Evolutionary conservation across 768 basidiomycete species (phyloP).

Genomic region (Austroboletus eburneus): DNA sequence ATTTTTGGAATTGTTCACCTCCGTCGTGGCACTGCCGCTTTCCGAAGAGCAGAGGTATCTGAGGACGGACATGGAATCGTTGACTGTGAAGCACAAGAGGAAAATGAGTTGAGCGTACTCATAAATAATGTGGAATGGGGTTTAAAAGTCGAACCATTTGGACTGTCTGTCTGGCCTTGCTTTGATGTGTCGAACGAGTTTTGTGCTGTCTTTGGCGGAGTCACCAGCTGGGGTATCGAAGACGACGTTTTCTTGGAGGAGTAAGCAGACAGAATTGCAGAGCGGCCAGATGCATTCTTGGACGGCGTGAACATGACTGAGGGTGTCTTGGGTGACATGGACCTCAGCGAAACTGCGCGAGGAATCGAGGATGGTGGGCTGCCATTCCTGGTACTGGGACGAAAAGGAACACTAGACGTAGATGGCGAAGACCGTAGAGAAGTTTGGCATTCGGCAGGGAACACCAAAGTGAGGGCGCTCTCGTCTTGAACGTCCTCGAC

Average conservation of each 20-base stretch:
- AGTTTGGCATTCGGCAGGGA: slow-evolving; percentile 14
- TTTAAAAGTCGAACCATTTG: slow-evolving; percentile 63
- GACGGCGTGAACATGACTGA: slow-evolving; percentile 33
- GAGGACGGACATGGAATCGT: slow-evolving; percentile 25
- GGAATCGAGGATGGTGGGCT: slow-evolving; percentile 51
- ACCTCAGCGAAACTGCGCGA: slow-evolving; percentile 37
- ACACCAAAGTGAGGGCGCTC: slow-evolving; percentile 19
- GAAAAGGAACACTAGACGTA: slow-evolving; percentile 1
- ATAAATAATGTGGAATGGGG: slow-evolving; percentile 43
- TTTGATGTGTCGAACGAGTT: slow-evolving; percentile 32
- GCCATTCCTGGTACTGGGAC: slow-evolving; percentile 12
- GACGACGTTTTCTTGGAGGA: slow-evolving; percentile 54
- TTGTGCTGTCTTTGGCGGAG: slow-evolving; percentile 42
- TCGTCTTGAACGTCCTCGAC: slow-evolving; percentile 25
- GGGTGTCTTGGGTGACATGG: slow-evolving; percentile 29
- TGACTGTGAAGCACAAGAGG: slow-evolving; percentile 34
- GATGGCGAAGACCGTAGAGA: slow-evolving; percentile 11
- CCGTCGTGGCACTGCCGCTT: slow-evolving; percentile 23
- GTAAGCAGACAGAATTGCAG: slow-evolving; percentile 18
- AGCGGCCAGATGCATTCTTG: slow-evolving; percentile 27
- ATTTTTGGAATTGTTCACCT: slow-evolving; percentile 27
- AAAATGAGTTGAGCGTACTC: slow-evolving; percentile 60
- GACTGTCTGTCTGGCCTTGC: slow-evolving; percentile 20
- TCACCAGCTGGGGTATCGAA: slow-evolving; percentile 58
- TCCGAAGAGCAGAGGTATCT: slow-evolving; percentile 38